Percentiles rank a stretch among this genome's conserved stretches.
Conservation (phyloP, 2,329 filamentous ascomycete species). For the Massarina eburnea region DNA sequence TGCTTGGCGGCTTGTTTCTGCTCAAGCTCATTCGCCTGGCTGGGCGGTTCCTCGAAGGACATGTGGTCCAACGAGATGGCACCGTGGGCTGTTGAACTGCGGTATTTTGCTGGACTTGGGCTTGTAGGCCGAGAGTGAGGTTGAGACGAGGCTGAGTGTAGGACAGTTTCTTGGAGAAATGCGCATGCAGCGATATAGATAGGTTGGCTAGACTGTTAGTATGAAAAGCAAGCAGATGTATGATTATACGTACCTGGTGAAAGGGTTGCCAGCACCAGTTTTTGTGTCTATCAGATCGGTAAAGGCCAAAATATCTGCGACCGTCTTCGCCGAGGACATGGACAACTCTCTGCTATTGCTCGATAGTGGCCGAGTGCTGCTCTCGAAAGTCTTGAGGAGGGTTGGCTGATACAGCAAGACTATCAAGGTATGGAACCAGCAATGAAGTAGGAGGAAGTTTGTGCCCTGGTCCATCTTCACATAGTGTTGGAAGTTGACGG, state of each 20-base stretch:
- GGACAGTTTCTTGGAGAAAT: slow-evolving; percentile 79
- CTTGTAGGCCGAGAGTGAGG: slow-evolving; percentile 63
- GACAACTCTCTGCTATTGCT: slow-evolving; percentile 78
- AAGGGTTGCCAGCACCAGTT: slow-evolving; percentile 84
- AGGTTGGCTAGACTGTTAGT: slow-evolving; percentile 63
- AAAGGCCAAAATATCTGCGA: slow-evolving; percentile 84
- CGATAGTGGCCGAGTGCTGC: slow-evolving; percentile 69
- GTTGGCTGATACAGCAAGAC: slow-evolving; percentile 84
- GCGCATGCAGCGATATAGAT: slow-evolving; percentile 91
- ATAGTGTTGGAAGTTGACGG: slow-evolving; percentile 82
- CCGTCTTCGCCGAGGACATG: slow-evolving; percentile 89
- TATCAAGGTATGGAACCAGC: slow-evolving; percentile 87
- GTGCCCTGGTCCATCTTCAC: slow-evolving; percentile 79
- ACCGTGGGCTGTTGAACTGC: slow-evolving; percentile 40
- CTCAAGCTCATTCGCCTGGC: slow-evolving; percentile 24
- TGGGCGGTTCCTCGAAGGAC: slow-evolving; percentile 17
- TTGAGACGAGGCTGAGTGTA: slow-evolving; percentile 65
- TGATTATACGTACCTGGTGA: slow-evolving; percentile 56
- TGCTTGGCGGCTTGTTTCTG: slow-evolving; percentile 63
- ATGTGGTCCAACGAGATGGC: slow-evolving; percentile 32
- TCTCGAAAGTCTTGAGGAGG: slow-evolving; percentile 74
- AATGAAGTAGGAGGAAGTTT: slow-evolving; percentile 82
- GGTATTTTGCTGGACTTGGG: slow-evolving; percentile 24
- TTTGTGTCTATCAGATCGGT: slow-evolving; percentile 83
- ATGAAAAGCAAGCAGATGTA: not conserved